Evolutionary conservation across 2,329 filamentous ascomycete genomes (phyloP), one percentile per base, ranked within the genome.

Genomic region (Macrophomina tecta): DNA sequence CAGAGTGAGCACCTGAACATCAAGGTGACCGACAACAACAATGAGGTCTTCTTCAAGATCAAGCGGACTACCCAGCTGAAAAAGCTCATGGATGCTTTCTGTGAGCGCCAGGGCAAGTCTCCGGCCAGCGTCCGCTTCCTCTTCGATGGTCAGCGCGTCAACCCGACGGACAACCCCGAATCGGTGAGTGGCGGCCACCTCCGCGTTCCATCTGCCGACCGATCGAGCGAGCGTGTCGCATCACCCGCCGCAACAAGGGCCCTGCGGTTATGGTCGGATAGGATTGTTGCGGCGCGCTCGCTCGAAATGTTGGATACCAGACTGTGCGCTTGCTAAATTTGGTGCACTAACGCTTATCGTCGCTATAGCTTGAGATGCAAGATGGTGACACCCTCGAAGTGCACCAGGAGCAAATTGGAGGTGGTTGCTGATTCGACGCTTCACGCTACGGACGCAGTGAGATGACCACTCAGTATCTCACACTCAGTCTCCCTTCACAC

Each of bases 11-110:
- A 99, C 80, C 85, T 99, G 5, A 99, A 99, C 83, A 98, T 99
- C 83, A 99, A 99, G 80, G 95, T 99, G 14, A 98, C 95, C 0
- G 95, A 99, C 74, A 97, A 97, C 83, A 97, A 97, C 84, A 99
- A 99, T 79, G 95, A 99, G 79, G 94, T 99, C 74, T 99, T 98
- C 81, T 99, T 99, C 86, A 99, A 99, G 86, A 99, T 99, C 84
- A 99, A 99, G 90, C 89, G 94, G 45, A 93, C 91, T 28, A 99
- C 95, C 0, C 92, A 93, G 79, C 87, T 99, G 1, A 95, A 97
- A 83, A 99, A 99, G 85, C 85, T 99, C 65, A 99, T 99, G 95
- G 91, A 93, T 69, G 95, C 95, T 23, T 99, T 98, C 80, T 99
- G 95, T 80, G 94, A 98, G 72, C 89, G 95, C 30, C 94, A 97